Percentiles rank a stretch among this genome's conserved stretches.
phyloP scores from a whole-genome alignment of 106 monocot species.

The Posidonia australis region DNA sequence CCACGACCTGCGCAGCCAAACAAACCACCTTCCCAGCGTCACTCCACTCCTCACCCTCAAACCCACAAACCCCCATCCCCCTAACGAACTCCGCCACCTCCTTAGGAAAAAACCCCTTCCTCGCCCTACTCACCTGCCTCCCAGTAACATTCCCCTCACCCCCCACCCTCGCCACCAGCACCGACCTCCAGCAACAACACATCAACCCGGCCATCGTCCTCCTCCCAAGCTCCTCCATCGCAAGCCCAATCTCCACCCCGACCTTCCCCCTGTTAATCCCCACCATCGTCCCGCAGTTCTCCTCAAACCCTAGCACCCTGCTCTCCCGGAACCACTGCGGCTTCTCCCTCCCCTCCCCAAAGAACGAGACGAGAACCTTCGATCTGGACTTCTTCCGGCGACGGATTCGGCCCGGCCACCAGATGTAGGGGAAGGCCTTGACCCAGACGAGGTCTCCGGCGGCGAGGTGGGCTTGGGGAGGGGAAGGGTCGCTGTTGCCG shows the following conservation, averaged over 20 bases:
- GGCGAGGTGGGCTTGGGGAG: not conserved
- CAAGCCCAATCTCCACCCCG: not conserved
- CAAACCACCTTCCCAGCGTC: constrained; percentile 8
- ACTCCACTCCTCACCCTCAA: not conserved
- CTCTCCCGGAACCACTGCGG: not conserved
- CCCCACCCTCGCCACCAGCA: not conserved
- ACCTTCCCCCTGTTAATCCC: not conserved
- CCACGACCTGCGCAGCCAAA: constrained; percentile 14
- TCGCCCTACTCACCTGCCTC: no score
- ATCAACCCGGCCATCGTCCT: not conserved
- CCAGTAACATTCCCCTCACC: not conserved
- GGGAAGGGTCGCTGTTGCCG: no score
- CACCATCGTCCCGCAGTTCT: not conserved
- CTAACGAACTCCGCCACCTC: constrained; percentile 25
- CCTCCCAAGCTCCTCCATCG: constrained; percentile 5
- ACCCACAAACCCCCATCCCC: constrained; percentile 10
- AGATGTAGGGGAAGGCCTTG: constrained; percentile 12
- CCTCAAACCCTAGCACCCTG: constrained; percentile 4
- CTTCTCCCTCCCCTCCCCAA: not conserved
- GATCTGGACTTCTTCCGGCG: not conserved
- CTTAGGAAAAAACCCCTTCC: constrained; percentile 11
- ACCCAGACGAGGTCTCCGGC: constrained; percentile 17
- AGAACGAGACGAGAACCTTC: not conserved
- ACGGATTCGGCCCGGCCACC: constrained; percentile 5
- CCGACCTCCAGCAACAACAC: not conserved